phyloP scores from a whole-genome alignment of 257 asterid genomes.

The Solanum raphanifolium region DNA sequence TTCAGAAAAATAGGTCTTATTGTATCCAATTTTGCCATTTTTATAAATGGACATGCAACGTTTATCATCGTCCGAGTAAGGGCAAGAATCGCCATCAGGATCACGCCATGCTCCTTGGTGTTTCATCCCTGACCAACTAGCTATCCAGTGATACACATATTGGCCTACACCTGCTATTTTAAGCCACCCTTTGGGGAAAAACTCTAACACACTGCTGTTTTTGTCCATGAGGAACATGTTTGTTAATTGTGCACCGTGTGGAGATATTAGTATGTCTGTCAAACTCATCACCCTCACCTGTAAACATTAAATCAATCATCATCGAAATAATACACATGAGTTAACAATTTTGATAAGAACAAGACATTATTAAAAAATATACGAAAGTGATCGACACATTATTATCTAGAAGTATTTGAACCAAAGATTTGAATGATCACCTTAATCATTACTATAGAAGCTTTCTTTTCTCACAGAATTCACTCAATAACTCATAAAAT shows the following conservation, averaged over 20 bases:
- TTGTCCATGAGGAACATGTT: conserved; percentile 68
- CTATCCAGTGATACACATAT: conserved; percentile 61
- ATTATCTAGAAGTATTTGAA: neutral
- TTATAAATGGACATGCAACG: conserved; percentile 57
- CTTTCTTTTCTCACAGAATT: too few species aligned
- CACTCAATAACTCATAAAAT: too few species aligned
- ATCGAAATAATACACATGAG: neutral
- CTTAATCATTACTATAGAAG: too few species aligned
- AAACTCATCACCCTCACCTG: conserved; percentile 55
- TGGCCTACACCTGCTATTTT: conserved; percentile 67
- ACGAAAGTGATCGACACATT: neutral
- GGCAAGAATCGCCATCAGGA: conserved; percentile 41
- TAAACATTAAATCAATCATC: neutral
- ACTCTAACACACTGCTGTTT: conserved; percentile 62
- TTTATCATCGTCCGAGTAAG: conserved; percentile 38
- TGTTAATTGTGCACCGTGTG: conserved; percentile 74
- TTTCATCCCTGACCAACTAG: conserved; percentile 67
- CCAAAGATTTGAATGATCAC: neutral
- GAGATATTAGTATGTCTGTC: conserved; percentile 56
- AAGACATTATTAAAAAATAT: neutral
- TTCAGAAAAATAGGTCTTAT: conserved; percentile 35
- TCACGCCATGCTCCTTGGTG: conserved; percentile 77
- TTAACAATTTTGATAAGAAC: neutral
- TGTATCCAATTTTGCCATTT: conserved; percentile 43
- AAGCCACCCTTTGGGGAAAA: conserved; percentile 69